Base-by-base conservation (phyloP, 768 basidiomycete genomes). In the Pholiota molesta region DNA sequence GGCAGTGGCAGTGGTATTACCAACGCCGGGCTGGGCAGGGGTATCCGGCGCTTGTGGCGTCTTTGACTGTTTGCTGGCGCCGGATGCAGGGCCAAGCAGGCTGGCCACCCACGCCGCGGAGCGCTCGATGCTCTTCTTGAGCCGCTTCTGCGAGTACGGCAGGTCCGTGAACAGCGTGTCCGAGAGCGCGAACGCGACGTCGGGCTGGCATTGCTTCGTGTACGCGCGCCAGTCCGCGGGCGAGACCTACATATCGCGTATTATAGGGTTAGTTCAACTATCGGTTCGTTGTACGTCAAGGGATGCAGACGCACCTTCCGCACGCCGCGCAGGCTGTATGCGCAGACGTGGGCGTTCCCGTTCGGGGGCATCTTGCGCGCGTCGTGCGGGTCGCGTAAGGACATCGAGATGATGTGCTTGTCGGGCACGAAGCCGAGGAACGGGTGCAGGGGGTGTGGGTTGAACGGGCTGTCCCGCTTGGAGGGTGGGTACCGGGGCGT, bases 141-240 rank as follows among this genome's bases (percentile, higher is more conserved):
- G 73, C 2, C 93, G 85, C 65, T 90, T 94, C 69, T 95, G 93
- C 3, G 92, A 93, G 62, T 86, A 82, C 0, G 89, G 85, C 0
- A 85, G 82, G 3, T 76, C 64, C 0, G 89, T 89, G 69, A 84
- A 86, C 0, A 91, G 90, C 0, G 78, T 86, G 61, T 95, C 92
- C 1, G 85, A 79, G 16, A 94, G 78, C 0, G 92, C 86, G 54
- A 91, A 78, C 13, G 90, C 83, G 14, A 94, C 60, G 65, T 95
- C 92, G 0, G 92, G 91, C 21, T 80, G 77, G 67, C 83, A 85
- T 3, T 79, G 70, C n/a, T 71, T 65, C 3, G 79, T 79, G 61
- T 89, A 86, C 0, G 73, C 67, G 11, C 78, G 78, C 87, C 90
- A 93, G 19, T 85, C 80, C 1, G 74, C 60, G 0, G 83, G 77